Evolutionary conservation across 129 eudicot species (phyloP), one percentile per base, ranked within the genome.

Genomic region (Kitagawia praeruptora): DNA sequence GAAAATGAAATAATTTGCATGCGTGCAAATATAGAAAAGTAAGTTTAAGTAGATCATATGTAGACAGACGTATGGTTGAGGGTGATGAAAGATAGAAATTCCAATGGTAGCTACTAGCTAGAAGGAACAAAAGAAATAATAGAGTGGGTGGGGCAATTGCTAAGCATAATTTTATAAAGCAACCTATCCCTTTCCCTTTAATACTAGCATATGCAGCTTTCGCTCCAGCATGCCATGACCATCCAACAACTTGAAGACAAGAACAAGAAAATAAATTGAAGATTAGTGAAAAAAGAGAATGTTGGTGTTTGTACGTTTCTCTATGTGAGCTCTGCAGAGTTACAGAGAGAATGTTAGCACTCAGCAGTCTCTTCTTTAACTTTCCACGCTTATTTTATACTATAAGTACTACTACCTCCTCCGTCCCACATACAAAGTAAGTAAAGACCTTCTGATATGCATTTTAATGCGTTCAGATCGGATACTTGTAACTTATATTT

Each of bases 141-240:
- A 34, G 56, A 80, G 58, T 37, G 46, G 51, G 34, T 28, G 77
- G 39, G 39, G 45, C 75, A 67, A 67, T 18, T 31, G 40, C 34
- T 70, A 47, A 70, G 39, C 74, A 66, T 66, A 31, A 64, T 66
- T 28, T 63, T 61, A 16, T 42, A 58, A 77, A 77, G 71, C 51
- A 63, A 42, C n/a, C 75, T 78, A 64, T 61, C 45, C 21, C 61
- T 70, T 70, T 39, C 23, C 46, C 81, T 39, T 78, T 63, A 61
- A 44, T n/a, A 76, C 67, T 21, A 78, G 81, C 74, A 64, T 61
- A 48, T 85, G 91, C 93, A 90, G 97, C 96, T 88, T 90, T 90
- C 90, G 81, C 19, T 81, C 81, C 45, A 63, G 91, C 97, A 88
- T 88, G 96, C 96, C 91, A 88, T 87, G 87, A 74, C 81, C 85